Base-by-base conservation (phyloP, 805 yeast genomes). In the Cyberlindnera saturnus region DNA sequence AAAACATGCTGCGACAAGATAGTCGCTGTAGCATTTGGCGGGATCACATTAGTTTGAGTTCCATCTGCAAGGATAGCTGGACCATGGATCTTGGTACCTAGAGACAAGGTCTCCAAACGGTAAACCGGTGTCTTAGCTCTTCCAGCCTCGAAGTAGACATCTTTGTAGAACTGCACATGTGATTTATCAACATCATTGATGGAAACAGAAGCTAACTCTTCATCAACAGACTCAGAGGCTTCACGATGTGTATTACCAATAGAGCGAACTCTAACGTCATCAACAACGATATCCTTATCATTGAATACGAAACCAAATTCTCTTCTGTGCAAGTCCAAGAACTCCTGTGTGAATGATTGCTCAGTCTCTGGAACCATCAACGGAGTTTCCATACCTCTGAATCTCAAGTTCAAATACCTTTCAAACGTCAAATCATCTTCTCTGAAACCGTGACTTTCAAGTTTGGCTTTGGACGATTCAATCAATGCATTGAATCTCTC, bases 341-440 rank as follows among this genome's bases (percentile, higher is more conserved):
- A 86, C 39, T 69, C 67, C 32, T 63, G 57, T 15, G 60, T 55
- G 52, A 73, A 76, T 23, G 67, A 39, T 16, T 64, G 46, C 60
- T 51, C 18, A 14, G 23, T 52, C 33, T 56, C 60, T 17, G 63
- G 63, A n/a, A 85, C 77, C 85, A 89, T 83, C 48, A 90, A 65
- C 34, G 84, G 81, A 3, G 96, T 84, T 56, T 90, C 96, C n/a
- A 96, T 83, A 8, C 96, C 96, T 48, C 78, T 78, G 58, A 86
- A 90, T 56, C 95, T 73, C 71, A 89, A 66, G 58, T 89, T 89
- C 48, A 89, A 65, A 52, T 74, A 86, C 36, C 75, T 74, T 55
- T 88, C 95, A 42, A 73, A 69, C 20, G 55, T 59, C 19, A 86
- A 71, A 19, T 70, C 64, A 4, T 63, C 60, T 5, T 61, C 61